Evolutionary conservation across 106 monocot genomes (phyloP).

Genomic region (Apostasia ramifera): DNA sequence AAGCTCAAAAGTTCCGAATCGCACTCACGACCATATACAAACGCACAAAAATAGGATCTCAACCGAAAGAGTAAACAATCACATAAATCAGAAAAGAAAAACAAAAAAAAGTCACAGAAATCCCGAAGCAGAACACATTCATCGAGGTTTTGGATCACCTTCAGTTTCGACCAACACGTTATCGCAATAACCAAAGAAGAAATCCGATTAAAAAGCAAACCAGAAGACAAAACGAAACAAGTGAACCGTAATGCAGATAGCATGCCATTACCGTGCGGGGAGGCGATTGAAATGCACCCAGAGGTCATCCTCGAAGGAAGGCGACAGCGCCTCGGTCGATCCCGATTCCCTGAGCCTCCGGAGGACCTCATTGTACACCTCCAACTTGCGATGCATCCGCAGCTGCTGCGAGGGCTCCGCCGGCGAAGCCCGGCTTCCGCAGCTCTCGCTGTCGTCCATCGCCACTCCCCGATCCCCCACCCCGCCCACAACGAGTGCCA

Average conservation of each 20-base stretch:
- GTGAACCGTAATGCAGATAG: background rate
- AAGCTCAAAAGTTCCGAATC: no score
- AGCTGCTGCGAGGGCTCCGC: slow-evolving; percentile 7
- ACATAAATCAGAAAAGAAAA: no score
- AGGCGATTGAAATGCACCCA: slow-evolving; percentile 72
- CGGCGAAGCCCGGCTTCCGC: background rate
- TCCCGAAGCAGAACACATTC: no score
- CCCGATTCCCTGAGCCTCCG: slow-evolving; percentile 44
- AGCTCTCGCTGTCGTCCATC: background rate
- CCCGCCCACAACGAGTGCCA: background rate
- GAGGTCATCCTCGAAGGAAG: slow-evolving; percentile 60
- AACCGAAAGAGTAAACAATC: no score
- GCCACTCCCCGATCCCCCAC: slow-evolving; percentile 1
- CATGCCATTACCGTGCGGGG: slow-evolving; percentile 44
- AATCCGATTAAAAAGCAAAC: no score
- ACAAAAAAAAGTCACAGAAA: no score
- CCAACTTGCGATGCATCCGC: slow-evolving; percentile 55
- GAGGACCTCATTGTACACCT: slow-evolving; percentile 64
- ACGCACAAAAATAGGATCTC: no score
- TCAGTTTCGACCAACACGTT: no score
- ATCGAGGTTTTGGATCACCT: no score
- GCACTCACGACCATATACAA: no score
- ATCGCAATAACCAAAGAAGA: no score
- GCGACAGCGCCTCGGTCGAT: slow-evolving; percentile 12
- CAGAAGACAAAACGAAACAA: no score